Percentiles rank a stretch among this genome's conserved stretches.
These are phyloP conservation scores for Euphorbia celastroides DNA, from an alignment of 441 rosid species.

Conservation along the genomic window DNA sequence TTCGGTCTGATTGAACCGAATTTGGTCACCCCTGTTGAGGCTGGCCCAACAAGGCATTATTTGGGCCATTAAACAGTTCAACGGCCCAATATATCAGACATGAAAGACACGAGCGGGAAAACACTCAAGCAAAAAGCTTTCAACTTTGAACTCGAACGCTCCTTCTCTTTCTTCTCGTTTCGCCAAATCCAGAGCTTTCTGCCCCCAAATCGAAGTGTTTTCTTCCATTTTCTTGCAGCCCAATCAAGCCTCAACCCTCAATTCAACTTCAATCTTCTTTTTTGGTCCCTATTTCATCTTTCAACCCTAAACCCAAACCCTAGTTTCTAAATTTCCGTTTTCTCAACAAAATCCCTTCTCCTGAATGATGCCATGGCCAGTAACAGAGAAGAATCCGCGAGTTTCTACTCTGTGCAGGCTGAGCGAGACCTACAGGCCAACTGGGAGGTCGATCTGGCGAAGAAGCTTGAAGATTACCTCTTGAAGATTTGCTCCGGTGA, in stretches of 20 bases:
- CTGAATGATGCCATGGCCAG: slow-evolving; percentile 4
- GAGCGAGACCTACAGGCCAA: slow-evolving; percentile 83
- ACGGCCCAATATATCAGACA: not conserved
- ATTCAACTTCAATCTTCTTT: not conserved
- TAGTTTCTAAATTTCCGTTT: not conserved
- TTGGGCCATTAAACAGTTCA: not conserved
- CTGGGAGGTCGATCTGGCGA: slow-evolving; percentile 83
- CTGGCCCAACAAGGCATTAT: not conserved
- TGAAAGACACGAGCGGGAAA: slow-evolving; percentile 8
- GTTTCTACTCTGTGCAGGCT: slow-evolving; percentile 66
- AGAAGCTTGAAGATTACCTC: slow-evolving; percentile 77
- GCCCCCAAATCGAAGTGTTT: not conserved
- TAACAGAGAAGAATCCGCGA: slow-evolving; percentile 29
- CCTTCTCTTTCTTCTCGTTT: slow-evolving; percentile 7
- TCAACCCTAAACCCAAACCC: not conserved
- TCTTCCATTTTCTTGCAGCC: slow-evolving; percentile 19
- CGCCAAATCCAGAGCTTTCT: not conserved
- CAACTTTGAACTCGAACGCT: slow-evolving; percentile 11
- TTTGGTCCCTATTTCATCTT: not conserved
- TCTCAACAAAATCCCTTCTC: slow-evolving; percentile 10
- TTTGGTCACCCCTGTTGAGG: no score
- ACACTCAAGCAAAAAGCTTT: not conserved
- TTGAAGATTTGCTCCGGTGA: slow-evolving; percentile 84
- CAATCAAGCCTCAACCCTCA: slow-evolving; percentile 3
- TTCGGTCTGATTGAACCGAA: no score